Conservation (phyloP, 495 filamentous ascomycete genomes). For the Neurospora cerealis region DNA sequence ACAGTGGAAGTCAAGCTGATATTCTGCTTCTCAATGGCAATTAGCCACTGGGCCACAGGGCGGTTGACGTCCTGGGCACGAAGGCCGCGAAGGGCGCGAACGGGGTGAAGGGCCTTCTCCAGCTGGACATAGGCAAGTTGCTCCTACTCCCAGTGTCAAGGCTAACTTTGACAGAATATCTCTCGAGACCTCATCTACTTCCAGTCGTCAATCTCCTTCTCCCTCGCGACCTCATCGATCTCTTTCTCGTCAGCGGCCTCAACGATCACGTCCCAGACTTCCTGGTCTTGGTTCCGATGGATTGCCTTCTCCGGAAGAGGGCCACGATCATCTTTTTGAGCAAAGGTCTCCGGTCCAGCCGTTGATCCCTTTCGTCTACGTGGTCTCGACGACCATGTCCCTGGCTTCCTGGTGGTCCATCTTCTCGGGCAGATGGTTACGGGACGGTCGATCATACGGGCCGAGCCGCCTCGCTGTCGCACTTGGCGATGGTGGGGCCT, state of each 20-base stretch:
- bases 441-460: neutral
- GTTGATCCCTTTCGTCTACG: neutral
- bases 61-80: conserved; percentile 45
- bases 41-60: conserved; percentile 46
- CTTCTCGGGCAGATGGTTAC: neutral
- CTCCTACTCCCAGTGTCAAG: neutral
- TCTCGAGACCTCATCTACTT: conserved; percentile 47
- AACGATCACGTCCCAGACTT: conserved; percentile 60
- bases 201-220: neutral
- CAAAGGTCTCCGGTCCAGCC: conserved; percentile 48
- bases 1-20: neutral
- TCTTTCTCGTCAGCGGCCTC: conserved; percentile 54
- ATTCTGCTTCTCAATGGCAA: conserved; percentile 60
- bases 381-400: neutral
- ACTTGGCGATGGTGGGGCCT: conserved; percentile 61
- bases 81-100: conserved; percentile 28
- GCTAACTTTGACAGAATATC: conserved; percentile 58
- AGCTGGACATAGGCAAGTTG: conserved; percentile 51
- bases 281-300: conserved; percentile 15
- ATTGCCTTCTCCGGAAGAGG: neutral
- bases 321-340: conserved; percentile 41
- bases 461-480: conserved; percentile 38
- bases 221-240: conserved; percentile 51
- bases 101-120: conserved; percentile 39
- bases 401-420: neutral